Conservation (phyloP, 2,329 filamentous ascomycete species). For the Aureobasidium lini region DNA sequence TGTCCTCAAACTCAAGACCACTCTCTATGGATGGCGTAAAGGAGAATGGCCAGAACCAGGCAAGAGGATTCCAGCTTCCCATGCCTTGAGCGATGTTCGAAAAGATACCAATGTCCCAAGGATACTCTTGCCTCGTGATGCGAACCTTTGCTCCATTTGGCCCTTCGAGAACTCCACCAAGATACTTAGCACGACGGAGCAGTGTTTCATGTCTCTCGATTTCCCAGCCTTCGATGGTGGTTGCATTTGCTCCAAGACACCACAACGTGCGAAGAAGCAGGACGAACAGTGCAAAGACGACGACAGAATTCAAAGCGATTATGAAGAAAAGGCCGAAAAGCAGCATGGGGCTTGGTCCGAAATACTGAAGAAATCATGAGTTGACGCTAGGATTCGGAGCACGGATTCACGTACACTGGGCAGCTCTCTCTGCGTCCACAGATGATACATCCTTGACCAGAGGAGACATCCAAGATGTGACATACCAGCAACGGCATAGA, state of each 20-base stretch:
- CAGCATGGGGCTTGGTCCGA: conserved; percentile 57
- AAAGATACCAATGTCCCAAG: conserved; percentile 72
- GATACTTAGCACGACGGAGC: conserved; percentile 36
- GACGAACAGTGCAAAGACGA: conserved; percentile 55
- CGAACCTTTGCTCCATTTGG: conserved; percentile 48
- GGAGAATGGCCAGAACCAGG: conserved; percentile 65
- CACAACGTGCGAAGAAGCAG: conserved; percentile 57
- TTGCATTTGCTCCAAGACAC: conserved; percentile 60
- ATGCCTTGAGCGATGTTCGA: conserved; percentile 68
- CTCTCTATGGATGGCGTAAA: conserved; percentile 40
- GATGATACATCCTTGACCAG: conserved; percentile 47
- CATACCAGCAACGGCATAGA: conserved; percentile 60
- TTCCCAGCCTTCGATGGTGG: conserved; percentile 75
- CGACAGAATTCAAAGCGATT: conserved; percentile 49
- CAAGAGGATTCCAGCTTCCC: conserved; percentile 57
- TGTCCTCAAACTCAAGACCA: conserved; percentile 60
- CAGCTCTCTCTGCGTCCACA: conserved; percentile 60
- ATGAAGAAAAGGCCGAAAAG: conserved; percentile 57
- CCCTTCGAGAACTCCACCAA: conserved; percentile 50
- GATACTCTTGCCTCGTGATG: conserved; percentile 64
- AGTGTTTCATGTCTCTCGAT: conserved; percentile 42
- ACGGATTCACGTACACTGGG: conserved; percentile 49
- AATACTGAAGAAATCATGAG: conserved; percentile 42
- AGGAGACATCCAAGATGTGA: conserved; percentile 54
- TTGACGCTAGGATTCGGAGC: neutral